phyloP scores from a whole-genome alignment of 2,329 filamentous ascomycete species.

The Colletotrichum noveboracense region DNA sequence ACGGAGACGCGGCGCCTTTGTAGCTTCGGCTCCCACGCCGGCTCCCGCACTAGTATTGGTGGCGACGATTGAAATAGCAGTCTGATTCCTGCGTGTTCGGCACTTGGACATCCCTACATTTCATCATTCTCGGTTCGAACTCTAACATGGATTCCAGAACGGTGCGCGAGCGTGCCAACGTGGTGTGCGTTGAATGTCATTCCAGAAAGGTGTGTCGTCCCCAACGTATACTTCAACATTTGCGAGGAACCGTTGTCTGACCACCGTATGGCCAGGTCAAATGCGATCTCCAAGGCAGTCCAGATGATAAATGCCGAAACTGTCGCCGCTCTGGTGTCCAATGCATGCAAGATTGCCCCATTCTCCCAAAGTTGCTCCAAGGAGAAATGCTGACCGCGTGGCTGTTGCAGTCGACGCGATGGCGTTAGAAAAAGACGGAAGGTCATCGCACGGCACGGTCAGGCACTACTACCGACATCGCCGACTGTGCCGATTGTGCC shows the following conservation, averaged over 20 bases:
- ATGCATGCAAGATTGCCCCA: neutral
- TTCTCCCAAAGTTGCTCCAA: neutral
- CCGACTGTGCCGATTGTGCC: neutral
- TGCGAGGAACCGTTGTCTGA: neutral
- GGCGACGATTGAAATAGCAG: neutral
- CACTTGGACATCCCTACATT: neutral
- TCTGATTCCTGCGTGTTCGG: neutral
- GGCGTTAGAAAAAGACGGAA: neutral
- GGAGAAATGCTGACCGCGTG: neutral
- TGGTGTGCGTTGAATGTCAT: neutral
- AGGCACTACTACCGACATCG: neutral
- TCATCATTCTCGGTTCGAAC: fast-evolving
- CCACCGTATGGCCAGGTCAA: neutral
- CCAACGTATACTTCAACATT: neutral
- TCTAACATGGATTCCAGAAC: neutral
- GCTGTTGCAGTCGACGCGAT: neutral
- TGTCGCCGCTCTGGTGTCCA: neutral
- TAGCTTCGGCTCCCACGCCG: neutral
- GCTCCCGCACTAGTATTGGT: neutral
- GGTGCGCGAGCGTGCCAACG: neutral
- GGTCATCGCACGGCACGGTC: neutral
- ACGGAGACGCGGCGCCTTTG: neutral
- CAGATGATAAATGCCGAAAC: neutral
- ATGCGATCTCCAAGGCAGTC: neutral
- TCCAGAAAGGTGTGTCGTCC: neutral